Conservation (phyloP, 2,329 filamentous ascomycete genomes). For the Metarhizium album region DNA sequence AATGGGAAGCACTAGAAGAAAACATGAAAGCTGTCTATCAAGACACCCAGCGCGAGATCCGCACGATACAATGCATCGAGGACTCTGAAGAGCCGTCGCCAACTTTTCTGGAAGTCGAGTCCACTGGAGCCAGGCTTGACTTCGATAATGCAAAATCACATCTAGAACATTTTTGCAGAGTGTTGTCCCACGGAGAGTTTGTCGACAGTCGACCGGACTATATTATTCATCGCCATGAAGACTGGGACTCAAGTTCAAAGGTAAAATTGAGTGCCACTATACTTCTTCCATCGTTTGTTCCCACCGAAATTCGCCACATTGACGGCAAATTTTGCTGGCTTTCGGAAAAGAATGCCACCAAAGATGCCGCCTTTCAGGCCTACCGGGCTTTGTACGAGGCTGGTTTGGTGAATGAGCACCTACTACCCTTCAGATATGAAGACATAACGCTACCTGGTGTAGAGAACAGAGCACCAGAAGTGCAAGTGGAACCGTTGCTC, state of each 20-base stretch:
- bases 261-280: constrained; percentile 46
- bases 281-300: constrained; percentile 58
- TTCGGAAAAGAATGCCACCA: constrained; percentile 61
- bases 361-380: constrained; percentile 75
- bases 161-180: constrained; percentile 70
- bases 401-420: constrained; percentile 64
- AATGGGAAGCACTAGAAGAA: constrained; percentile 58
- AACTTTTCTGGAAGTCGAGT: constrained; percentile 24
- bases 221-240: constrained; percentile 31
- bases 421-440: constrained; percentile 51
- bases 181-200: constrained; percentile 46
- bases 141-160: constrained; percentile 65
- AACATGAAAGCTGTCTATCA: constrained; percentile 63
- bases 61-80: constrained; percentile 37
- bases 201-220: constrained; percentile 61
- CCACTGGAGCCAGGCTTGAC: constrained; percentile 54
- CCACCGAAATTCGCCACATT: constrained; percentile 26
- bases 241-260: constrained; percentile 12
- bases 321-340: constrained; percentile 40
- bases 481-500: constrained; percentile 26
- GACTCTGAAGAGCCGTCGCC: constrained; percentile 19
- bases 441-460: constrained; percentile 24
- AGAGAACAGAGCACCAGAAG: constrained; percentile 24
- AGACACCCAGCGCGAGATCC: constrained; percentile 45
- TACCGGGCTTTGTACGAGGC: constrained; percentile 59